Evolutionary conservation across 495 filamentous ascomycete genomes (phyloP), one percentile per base, ranked within the genome.

Genomic region (Hypoxylon lenormandii): DNA sequence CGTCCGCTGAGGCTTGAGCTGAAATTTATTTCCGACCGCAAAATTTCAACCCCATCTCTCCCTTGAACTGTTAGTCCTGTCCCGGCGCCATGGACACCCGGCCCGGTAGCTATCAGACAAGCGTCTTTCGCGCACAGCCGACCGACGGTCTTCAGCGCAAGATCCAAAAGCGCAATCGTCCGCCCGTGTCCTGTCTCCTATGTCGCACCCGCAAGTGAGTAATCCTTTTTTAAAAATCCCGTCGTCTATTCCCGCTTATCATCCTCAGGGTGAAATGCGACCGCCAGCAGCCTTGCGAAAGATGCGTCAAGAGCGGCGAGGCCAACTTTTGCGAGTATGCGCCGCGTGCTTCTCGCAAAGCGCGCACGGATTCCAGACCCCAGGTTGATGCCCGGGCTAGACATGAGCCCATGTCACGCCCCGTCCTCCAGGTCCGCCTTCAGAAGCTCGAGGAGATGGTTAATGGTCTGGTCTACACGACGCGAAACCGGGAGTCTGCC

Each of bases 381-480:
- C 74, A 69, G 45, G 58, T 66, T 11, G 72, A 74, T 47, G 66
- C 47, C 45, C 72, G 72, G 59, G 18, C 51, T 11, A 72, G 64
- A 23, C 62, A 68, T 56, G 73, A 74, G 42, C 72, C 72, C 6
- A 57, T 74, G 46, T 71, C 71, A 21, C 56, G 74, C 12, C 71
- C 74, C 47, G 79, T 78, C 37, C 76, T 83, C 33, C 76, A 83
- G 64, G 74, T 77, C 23, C 77, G 82, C 54, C 70, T 86, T 45
- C 76, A 78, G 63, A 77, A 79, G 63, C 78, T 85, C 5, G 84
- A 86, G 71, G 76, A 80, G 42, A 75, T 85, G 74, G 80, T 86
- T 8, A 75, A 78, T 19, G 78, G 68, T 10, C 70, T 84, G 42
- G 77, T 82, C n/a, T 70, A 72, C 30, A 51, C 46, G 10, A 23